A percentile compares a stretch with the other conserved stretches of the same genome.
Evolutionary conservation across 306 rosid genomes (phyloP).

Genomic region (Cucurbita argyrosperma): DNA sequence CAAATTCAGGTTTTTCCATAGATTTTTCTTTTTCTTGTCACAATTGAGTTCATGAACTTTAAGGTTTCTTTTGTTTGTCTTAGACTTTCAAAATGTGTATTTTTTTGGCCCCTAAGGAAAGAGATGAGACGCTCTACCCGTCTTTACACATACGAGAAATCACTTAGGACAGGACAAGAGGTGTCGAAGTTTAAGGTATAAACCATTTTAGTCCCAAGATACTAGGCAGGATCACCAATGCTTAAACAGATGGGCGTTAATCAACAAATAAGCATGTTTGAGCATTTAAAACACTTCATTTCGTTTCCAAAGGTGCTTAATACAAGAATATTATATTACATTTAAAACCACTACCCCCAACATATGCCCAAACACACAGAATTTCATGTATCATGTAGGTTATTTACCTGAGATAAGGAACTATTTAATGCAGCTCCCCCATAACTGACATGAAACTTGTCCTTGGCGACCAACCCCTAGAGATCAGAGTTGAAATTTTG

Average conservation of each 20-base stretch:
- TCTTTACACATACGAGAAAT: too few relatives aligned
- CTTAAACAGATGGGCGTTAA: background rate
- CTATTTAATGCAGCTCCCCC: slow-evolving; percentile 69
- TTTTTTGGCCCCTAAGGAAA: too few relatives aligned
- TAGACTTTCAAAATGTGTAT: too few relatives aligned
- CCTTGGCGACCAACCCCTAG: slow-evolving; percentile 91
- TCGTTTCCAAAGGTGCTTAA: background rate
- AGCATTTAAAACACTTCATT: background rate
- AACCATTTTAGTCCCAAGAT: background rate
- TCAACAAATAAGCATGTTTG: background rate
- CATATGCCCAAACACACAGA: background rate
- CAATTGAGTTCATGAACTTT: background rate
- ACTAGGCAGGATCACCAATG: background rate
- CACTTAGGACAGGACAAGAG: too few relatives aligned
- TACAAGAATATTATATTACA: background rate
- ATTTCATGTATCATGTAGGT: background rate
- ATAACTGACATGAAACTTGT: slow-evolving; percentile 84
- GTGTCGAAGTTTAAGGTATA: too few relatives aligned
- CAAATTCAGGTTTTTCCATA: background rate
- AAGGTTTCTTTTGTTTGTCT: background rate
- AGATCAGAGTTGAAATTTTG: slow-evolving; percentile 10
- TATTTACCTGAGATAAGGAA: slow-evolving; percentile 72
- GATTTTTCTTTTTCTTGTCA: background rate
- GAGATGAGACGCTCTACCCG: too few relatives aligned
- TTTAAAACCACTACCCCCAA: background rate